These are phyloP conservation scores for Dipodascus albidus DNA, from an alignment of 805 yeast genomes.

Conservation along the genomic window DNA sequence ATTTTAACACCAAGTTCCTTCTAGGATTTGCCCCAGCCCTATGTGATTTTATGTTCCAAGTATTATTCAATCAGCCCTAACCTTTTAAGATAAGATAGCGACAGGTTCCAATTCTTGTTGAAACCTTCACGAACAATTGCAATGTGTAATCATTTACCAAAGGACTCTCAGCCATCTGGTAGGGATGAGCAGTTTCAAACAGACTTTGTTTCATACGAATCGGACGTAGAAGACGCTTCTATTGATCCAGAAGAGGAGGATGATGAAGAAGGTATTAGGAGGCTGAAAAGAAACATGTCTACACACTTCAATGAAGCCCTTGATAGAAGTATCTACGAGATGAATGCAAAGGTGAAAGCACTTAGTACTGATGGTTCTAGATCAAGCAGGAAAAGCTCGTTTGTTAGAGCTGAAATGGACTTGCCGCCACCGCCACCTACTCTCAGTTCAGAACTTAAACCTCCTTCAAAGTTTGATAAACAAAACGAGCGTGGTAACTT, in stretches of 20 bases:
- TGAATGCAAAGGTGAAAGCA: slow-evolving; percentile 56
- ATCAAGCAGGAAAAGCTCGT: slow-evolving; percentile 7
- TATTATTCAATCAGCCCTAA: no score
- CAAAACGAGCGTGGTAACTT: not conserved
- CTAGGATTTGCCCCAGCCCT: not conserved
- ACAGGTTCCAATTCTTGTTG: no score
- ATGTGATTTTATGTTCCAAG: no score
- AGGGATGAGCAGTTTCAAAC: not conserved
- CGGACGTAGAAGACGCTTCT: not conserved
- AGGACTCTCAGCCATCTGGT: no score
- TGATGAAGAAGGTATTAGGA: slow-evolving; percentile 4
- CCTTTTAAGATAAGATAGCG: no score
- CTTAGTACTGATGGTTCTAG: slow-evolving; percentile 9
- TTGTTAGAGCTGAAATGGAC: slow-evolving; percentile 9
- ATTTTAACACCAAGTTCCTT: not conserved
- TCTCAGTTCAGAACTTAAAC: not conserved
- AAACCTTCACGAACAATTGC: no score
- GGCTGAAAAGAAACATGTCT: slow-evolving; percentile 7
- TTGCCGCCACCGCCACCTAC: slow-evolving; percentile 11
- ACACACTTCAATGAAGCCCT: slow-evolving; percentile 48
- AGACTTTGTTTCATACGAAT: not conserved
- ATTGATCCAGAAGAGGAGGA: slow-evolving; percentile 11
- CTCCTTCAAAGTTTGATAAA: not conserved
- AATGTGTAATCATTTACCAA: no score
- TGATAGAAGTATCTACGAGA: slow-evolving; percentile 50